A percentile compares a stretch with the other conserved stretches of the same genome.
Evolutionary conservation across 75 land plant species (phyloP).

Genomic region (Pinus tabuliformis): DNA sequence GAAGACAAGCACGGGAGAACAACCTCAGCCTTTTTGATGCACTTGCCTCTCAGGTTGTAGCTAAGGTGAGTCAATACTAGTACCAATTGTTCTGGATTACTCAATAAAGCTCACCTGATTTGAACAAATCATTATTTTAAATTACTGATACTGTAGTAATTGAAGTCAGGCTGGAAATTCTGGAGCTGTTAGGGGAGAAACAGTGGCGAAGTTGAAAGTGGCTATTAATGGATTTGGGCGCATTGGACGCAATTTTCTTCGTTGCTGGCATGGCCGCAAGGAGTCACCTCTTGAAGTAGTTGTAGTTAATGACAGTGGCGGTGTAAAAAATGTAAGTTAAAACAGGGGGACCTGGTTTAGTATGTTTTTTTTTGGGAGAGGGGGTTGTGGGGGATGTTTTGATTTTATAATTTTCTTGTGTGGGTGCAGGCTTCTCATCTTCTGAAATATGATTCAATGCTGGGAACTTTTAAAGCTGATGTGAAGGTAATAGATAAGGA

Average conservation of each 20-base stretch:
- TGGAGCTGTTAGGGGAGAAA: slow-evolving; percentile 42
- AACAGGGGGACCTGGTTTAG: neutral
- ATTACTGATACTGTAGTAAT: too few relatives aligned
- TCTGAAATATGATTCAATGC: slow-evolving; percentile 82
- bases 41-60: slow-evolving; percentile 42
- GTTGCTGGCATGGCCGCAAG: slow-evolving; percentile 95
- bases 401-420: neutral
- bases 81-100: neutral
- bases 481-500: slow-evolving; percentile 66
- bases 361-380: neutral
- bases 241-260: slow-evolving; percentile 87
- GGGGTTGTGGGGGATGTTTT: neutral
- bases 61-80: slow-evolving; percentile 27
- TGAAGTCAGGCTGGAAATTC: slow-evolving; percentile 30
- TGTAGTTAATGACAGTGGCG: slow-evolving; percentile 86
- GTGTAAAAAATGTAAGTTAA: slow-evolving; percentile 71
- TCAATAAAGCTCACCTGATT: too few relatives aligned
- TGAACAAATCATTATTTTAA: too few relatives aligned
- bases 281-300: slow-evolving; percentile 86
- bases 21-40: slow-evolving; percentile 32
- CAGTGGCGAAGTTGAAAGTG: slow-evolving; percentile 86
- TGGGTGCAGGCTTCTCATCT: slow-evolving; percentile 59
- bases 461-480: slow-evolving; percentile 81
- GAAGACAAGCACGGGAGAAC: slow-evolving; percentile 24
- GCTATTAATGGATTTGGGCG: slow-evolving; percentile 93